These are phyloP conservation scores for Micractinium sp. DNA, from an alignment of 139 green algal genomes.

Conservation along the genomic window DNA sequence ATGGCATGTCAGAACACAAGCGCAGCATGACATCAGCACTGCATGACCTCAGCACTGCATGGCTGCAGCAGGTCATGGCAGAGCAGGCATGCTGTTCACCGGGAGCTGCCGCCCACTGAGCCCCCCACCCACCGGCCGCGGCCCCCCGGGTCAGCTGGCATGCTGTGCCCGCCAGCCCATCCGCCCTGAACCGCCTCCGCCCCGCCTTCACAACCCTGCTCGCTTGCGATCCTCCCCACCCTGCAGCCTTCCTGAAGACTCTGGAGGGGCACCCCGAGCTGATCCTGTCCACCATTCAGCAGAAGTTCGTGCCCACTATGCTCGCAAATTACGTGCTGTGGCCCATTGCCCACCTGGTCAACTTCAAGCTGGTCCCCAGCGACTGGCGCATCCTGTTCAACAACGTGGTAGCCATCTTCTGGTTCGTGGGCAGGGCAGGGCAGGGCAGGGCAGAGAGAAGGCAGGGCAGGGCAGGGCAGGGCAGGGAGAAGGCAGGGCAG, in stretches of 20 bases:
- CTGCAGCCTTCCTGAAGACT: slow-evolving; percentile 48
- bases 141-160: not conserved
- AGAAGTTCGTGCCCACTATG: slow-evolving; percentile 65
- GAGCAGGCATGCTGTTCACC: too few species aligned
- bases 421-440: not conserved
- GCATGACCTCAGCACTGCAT: too few species aligned
- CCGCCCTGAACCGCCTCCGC: too few species aligned
- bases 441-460: too few species aligned
- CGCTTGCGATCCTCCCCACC: too few species aligned
- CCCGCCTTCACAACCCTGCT: too few species aligned
- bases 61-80: too few species aligned
- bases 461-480: too few species aligned
- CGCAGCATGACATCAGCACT: too few species aligned
- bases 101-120: not conserved
- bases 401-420: slow-evolving; percentile 66
- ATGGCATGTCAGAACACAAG: too few species aligned
- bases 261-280: slow-evolving; percentile 64
- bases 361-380: slow-evolving; percentile 81
- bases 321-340: slow-evolving; percentile 75
- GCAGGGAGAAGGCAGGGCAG: too few species aligned
- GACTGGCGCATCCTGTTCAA: slow-evolving; percentile 86
- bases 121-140: not conserved
- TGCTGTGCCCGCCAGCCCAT: too few species aligned
- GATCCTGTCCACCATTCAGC: slow-evolving; percentile 55
- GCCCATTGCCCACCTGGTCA: slow-evolving; percentile 81